Conservation (phyloP, 371 early-diverging fungal species). For the Mucor indicus region DNA sequence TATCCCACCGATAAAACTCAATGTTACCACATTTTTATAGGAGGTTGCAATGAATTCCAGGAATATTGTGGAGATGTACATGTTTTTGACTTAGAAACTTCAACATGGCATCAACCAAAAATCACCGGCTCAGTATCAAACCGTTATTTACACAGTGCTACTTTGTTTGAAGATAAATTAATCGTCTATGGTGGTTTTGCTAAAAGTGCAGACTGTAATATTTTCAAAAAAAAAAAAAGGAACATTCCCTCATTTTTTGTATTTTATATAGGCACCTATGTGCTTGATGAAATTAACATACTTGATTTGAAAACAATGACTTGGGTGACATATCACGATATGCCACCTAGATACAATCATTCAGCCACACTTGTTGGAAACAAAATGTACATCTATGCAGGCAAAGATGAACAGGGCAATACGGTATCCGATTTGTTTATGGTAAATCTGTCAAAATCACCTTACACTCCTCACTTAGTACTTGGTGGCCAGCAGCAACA, state of each 20-base stretch:
- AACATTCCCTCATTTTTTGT: not conserved
- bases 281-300: slow-evolving; percentile 54
- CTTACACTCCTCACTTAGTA: slow-evolving; percentile 31
- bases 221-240: not conserved
- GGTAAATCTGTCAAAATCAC: slow-evolving; percentile 43
- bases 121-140: slow-evolving; percentile 44
- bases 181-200: slow-evolving; percentile 70
- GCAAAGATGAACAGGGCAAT: slow-evolving; percentile 56
- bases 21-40: slow-evolving; percentile 11
- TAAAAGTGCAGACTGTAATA: slow-evolving; percentile 57
- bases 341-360: slow-evolving; percentile 58
- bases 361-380: slow-evolving; percentile 50
- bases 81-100: slow-evolving; percentile 55
- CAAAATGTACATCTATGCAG: slow-evolving; percentile 55
- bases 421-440: slow-evolving; percentile 57
- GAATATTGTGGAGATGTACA: slow-evolving; percentile 66
- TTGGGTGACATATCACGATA: slow-evolving; percentile 45
- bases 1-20: not conserved
- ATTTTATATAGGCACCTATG: slow-evolving; percentile 47
- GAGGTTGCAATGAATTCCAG: slow-evolving; percentile 56
- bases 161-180: slow-evolving; percentile 58
- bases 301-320: slow-evolving; percentile 52
- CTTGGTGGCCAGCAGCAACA: slow-evolving; percentile 17
- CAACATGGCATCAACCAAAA: slow-evolving; percentile 61
- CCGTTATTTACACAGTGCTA: slow-evolving; percentile 62